Conservation (phyloP, 148 eudicot species). For the Rhododendron kiyosumense region DNA sequence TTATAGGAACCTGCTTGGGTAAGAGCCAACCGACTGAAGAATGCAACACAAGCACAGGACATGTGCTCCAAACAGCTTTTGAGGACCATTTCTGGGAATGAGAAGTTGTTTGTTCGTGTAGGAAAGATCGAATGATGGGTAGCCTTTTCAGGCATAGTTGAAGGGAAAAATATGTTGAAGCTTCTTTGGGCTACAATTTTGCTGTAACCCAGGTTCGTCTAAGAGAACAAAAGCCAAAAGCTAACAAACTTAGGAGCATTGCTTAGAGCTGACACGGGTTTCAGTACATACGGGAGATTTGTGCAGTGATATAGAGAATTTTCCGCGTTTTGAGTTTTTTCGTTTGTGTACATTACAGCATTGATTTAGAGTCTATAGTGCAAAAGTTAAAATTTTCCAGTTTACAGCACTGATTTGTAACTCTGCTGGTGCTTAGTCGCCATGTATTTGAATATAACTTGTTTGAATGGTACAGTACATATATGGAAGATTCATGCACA, state of each 20-base stretch:
- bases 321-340: background rate
- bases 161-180: background rate
- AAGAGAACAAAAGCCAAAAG: background rate
- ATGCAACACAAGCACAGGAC: conserved; percentile 64
- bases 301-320: background rate
- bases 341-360: background rate
- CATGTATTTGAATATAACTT: background rate
- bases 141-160: background rate
- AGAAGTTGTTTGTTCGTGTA: conserved; percentile 14
- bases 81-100: conserved; percentile 55
- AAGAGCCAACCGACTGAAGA: conserved; percentile 68
- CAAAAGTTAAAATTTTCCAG: background rate
- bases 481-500: background rate
- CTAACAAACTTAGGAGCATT: background rate
- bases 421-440: background rate
- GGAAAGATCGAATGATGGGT: background rate
- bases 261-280: background rate
- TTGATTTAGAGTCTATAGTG: background rate
- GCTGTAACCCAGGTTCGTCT: background rate
- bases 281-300: background rate
- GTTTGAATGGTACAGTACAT: background rate
- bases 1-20: conserved; percentile 93
- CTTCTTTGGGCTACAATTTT: background rate
- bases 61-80: conserved; percentile 70
- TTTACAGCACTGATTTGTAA: background rate